These are phyloP conservation scores for Naganishia vaughanmartiniae DNA, from an alignment of 768 basidiomycete species.

Conservation along the genomic window DNA sequence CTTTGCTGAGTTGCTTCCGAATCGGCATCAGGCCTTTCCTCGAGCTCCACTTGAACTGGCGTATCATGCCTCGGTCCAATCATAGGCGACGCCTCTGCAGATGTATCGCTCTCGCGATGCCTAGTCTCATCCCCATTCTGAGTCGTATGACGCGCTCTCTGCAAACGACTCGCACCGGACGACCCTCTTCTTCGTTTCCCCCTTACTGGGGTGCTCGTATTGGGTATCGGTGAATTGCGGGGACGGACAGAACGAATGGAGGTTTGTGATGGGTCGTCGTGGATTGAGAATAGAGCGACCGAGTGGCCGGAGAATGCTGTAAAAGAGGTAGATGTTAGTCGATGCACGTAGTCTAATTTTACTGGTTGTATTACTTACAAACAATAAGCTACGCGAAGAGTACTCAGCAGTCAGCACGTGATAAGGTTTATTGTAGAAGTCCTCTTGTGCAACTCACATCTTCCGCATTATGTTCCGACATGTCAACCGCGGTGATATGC, in stretches of 20 bases:
- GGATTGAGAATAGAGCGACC: slow-evolving; percentile 43
- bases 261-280: slow-evolving; percentile 38
- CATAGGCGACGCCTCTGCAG: not conserved
- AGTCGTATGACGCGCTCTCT: not conserved
- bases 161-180: slow-evolving; percentile 10
- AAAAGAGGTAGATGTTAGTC: not conserved
- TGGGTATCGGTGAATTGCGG: slow-evolving; percentile 9
- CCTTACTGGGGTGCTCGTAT: not conserved
- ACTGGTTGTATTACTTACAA: slow-evolving; percentile 22
- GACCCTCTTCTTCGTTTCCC: slow-evolving; percentile 11
- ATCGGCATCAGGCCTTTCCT: too few species aligned
- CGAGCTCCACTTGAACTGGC: too few species aligned
- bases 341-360: too few species aligned
- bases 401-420: not conserved
- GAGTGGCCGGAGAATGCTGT: slow-evolving; percentile 30
- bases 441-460: slow-evolving; percentile 39
- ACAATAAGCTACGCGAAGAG: slow-evolving; percentile 24
- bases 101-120: not conserved
- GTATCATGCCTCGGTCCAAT: not conserved
- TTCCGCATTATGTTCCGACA: slow-evolving; percentile 47
- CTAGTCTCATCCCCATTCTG: not conserved
- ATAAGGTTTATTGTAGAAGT: not conserved
- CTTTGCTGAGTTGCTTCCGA: too few species aligned
- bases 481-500: slow-evolving; percentile 51
- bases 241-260: slow-evolving; percentile 16